Conservation (phyloP, 2,329 filamentous ascomycete genomes). For the Aspergillus proliferans region DNA sequence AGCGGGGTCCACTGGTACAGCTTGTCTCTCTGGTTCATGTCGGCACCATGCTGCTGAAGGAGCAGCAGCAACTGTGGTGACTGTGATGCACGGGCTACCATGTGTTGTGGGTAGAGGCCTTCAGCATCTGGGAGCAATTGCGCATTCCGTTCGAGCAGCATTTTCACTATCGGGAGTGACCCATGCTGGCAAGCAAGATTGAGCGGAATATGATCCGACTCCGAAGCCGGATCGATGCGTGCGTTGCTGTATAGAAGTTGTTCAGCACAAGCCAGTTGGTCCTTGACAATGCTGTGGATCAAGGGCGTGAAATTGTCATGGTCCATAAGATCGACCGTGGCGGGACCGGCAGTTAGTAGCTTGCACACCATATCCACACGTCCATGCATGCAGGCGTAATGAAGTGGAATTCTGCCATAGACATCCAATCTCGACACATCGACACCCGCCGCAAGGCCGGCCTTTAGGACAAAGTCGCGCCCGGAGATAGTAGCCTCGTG, state of each 20-base stretch:
- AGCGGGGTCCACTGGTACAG: slow-evolving; percentile 96
- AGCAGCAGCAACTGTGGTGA: slow-evolving; percentile 72
- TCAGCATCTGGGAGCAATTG: slow-evolving; percentile 89
- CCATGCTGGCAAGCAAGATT: slow-evolving; percentile 95
- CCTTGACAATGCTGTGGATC: slow-evolving; percentile 90
- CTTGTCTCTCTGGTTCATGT: slow-evolving; percentile 89
- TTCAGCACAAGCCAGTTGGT: slow-evolving; percentile 72
- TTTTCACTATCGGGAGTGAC: slow-evolving; percentile 73
- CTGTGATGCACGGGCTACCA: slow-evolving; percentile 83
- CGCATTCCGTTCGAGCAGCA: slow-evolving; percentile 74
- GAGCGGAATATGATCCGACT: slow-evolving; percentile 85
- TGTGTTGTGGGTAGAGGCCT: slow-evolving; percentile 92
- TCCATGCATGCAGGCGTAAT: slow-evolving; percentile 95
- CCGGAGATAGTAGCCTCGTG: slow-evolving; percentile 97
- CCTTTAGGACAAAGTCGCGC: slow-evolving; percentile 67
- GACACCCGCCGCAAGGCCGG: slow-evolving; percentile 68
- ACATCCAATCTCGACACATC: slow-evolving; percentile 79
- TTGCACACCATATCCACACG: slow-evolving; percentile 74
- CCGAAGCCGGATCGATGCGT: slow-evolving; percentile 77
- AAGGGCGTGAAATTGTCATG: slow-evolving; percentile 96
- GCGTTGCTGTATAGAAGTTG: slow-evolving; percentile 70
- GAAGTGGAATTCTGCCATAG: slow-evolving; percentile 85
- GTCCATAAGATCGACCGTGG: slow-evolving; percentile 81
- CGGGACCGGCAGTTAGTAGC: slow-evolving; percentile 61
- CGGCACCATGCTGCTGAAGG: slow-evolving; percentile 76